Base-by-base conservation (phyloP, 306 rosid species). In the Mimosa bimucronata region DNA sequence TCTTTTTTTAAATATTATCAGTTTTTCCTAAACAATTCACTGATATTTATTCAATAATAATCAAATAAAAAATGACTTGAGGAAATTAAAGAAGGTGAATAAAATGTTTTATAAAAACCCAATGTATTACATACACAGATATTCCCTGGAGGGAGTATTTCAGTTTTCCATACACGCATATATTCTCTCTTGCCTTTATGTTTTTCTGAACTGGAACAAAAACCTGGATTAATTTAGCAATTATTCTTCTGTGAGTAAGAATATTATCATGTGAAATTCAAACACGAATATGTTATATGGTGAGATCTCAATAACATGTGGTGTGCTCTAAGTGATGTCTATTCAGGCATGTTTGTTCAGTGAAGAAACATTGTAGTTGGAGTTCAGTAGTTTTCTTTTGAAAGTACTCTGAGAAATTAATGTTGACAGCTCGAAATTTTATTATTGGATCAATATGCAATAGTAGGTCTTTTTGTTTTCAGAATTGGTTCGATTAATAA, bases 141-240 rank as follows among this genome's bases (percentile, higher is more conserved):
- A n/a, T n/a, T n/a, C n/a, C n/a, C n/a, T n/a, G n/a, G n/a, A n/a
- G n/a, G n/a, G n/a, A n/a, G n/a, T n/a, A n/a, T n/a, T n/a, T n/a
- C n/a, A n/a, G n/a, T n/a, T n/a, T n/a, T n/a, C n/a, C n/a, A 50
- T 19, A 19, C 7, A 6, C 7, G 0, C 7, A 7, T 75, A 71
- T 77, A 84, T 78, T 82, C 66, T 21, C 55, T 26, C 10, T 50
- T 13, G 58, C 74, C 18, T 34, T 31, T 72, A 19, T 77, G 72
- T 15, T 87, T 80, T 83, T 41, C 69, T n/a, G 9, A 76, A 79
- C 81, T 79, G 41, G 52, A 76, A 53, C 74, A 66, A 77, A 83
- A 66, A 85, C 80, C 81, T 85, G 85, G 71, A 48, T 76, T 85
- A 71, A 78, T 76, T 44, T 55, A 78, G 25, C 28, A 41, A 74